Percentiles rank a stretch among this genome's conserved stretches.
These are phyloP conservation scores for Penicillium sp. DNA, from an alignment of 2,329 filamentous ascomycete genomes.

Conservation along the genomic window DNA sequence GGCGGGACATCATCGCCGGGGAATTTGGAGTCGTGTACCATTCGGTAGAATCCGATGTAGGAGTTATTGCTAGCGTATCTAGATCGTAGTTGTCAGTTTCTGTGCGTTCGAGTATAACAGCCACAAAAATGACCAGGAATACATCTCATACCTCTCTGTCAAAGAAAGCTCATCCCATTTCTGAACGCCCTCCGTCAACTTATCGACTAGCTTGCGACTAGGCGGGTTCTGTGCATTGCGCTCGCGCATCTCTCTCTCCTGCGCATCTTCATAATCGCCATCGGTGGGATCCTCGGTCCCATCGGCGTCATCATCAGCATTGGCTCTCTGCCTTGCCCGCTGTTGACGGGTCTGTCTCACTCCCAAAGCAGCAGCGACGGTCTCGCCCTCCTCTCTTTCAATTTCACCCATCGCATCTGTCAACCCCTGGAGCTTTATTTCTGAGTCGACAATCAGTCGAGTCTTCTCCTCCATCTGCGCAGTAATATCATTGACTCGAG, in stretches of 20 bases:
- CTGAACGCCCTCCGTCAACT: slow-evolving; percentile 33
- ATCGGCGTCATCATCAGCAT: slow-evolving; percentile 34
- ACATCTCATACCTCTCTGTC: slow-evolving; percentile 39
- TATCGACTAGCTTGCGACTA: slow-evolving; percentile 37
- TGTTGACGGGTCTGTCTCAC: slow-evolving; percentile 29
- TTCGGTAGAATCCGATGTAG: slow-evolving; percentile 61
- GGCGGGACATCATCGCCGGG: slow-evolving; percentile 54
- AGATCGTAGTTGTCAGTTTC: slow-evolving; percentile 9
- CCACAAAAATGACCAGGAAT: slow-evolving; percentile 25
- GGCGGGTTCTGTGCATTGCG: slow-evolving; percentile 32
- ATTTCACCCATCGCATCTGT: slow-evolving; percentile 48
- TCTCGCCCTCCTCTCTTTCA: slow-evolving; percentile 38
- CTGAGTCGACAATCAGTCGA: slow-evolving; percentile 58
- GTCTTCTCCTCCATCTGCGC: slow-evolving; percentile 58
- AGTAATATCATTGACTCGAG: slow-evolving; percentile 54
- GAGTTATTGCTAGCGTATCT: slow-evolving; percentile 60
- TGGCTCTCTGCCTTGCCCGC: slow-evolving; percentile 20
- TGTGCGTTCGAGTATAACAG: slow-evolving; percentile 15
- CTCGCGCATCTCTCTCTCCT: slow-evolving; percentile 39
- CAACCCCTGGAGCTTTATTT: slow-evolving; percentile 48
- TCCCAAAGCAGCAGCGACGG: slow-evolving; percentile 30
- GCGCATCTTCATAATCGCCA: slow-evolving; percentile 41
- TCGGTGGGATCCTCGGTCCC: slow-evolving; percentile 42
- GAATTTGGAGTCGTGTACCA: slow-evolving; percentile 62
- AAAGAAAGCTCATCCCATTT: slow-evolving; percentile 43